Conservation (phyloP, 768 basidiomycete species). For the Mycena latifolia region DNA sequence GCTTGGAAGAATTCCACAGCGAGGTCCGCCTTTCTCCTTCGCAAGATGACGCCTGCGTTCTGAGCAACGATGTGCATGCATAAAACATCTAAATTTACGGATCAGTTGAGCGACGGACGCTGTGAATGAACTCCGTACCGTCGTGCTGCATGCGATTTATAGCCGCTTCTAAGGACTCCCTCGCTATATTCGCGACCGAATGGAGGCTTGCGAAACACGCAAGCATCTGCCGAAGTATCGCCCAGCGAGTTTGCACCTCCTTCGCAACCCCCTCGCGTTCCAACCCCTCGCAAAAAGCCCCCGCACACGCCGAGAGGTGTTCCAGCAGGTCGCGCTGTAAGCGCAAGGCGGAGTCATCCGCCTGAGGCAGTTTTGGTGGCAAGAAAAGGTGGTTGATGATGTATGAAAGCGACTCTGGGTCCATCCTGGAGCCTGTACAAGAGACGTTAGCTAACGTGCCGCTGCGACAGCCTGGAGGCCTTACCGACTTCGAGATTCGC, state of each 20-base stretch:
- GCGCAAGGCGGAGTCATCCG: too few relatives aligned
- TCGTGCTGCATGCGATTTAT: conserved; percentile 1
- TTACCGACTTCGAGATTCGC: too few relatives aligned
- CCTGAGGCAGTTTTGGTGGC: too few relatives aligned
- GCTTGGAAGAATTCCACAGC: conserved; percentile 62
- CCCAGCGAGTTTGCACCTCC: conserved; percentile 3
- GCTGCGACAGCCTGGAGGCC: too few relatives aligned
- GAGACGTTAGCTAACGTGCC: too few relatives aligned
- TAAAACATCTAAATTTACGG: conserved; percentile 57
- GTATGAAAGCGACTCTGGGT: too few relatives aligned
- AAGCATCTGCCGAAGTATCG: background rate
- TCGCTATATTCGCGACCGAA: background rate
- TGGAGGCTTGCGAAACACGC: background rate
- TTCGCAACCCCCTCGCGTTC: background rate
- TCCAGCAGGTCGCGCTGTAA: too few relatives aligned
- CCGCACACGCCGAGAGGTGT: too few relatives aligned
- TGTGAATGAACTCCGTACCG: too few relatives aligned
- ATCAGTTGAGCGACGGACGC: background rate
- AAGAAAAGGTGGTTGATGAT: too few relatives aligned
- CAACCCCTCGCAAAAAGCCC: conserved; percentile 19
- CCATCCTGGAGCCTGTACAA: too few relatives aligned
- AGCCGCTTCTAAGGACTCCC: conserved; percentile 33
- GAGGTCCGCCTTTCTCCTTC: conserved; percentile 42
- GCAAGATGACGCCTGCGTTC: conserved; percentile 60
- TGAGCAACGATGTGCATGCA: conserved; percentile 57